Percentiles rank a stretch among this genome's conserved stretches.
phyloP scores from a whole-genome alignment of 2,329 filamentous ascomycete genomes.

The Sporothrix pseudoabietina region DNA sequence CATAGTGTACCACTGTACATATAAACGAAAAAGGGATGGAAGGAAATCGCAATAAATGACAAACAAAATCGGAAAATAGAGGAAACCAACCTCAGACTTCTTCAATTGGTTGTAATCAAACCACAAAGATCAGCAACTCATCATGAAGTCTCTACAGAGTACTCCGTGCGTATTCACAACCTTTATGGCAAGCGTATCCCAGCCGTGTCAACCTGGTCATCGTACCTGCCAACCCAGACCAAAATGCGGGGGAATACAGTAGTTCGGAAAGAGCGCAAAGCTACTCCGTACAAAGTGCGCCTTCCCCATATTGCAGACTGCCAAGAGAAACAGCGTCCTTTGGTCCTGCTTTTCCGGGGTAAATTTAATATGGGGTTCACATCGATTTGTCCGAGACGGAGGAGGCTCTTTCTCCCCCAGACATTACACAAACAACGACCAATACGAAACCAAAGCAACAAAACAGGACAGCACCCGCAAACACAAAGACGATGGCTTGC shows the following conservation, averaged over 20 bases:
- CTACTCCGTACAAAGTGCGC: not conserved
- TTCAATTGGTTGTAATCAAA: too few relatives aligned
- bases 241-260: not conserved
- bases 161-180: not conserved
- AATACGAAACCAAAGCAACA: not conserved
- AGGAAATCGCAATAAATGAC: too few relatives aligned
- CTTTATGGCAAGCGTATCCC: not conserved
- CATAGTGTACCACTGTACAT: too few relatives aligned
- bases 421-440: not conserved
- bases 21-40: too few relatives aligned
- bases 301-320: not conserved
- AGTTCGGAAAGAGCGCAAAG: not conserved
- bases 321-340: not conserved
- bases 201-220: not conserved
- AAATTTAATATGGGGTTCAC: not conserved
- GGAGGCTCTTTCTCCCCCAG: not conserved
- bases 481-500: slow-evolving; percentile 25
- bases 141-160: too few relatives aligned
- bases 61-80: too few relatives aligned
- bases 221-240: too few relatives aligned
- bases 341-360: not conserved
- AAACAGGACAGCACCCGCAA: not conserved
- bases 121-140: too few relatives aligned
- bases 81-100: too few relatives aligned
- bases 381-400: not conserved